Evolutionary conservation across 169 alveolate species (phyloP).

Genomic region (Cryptosporidium tyzzeri): DNA sequence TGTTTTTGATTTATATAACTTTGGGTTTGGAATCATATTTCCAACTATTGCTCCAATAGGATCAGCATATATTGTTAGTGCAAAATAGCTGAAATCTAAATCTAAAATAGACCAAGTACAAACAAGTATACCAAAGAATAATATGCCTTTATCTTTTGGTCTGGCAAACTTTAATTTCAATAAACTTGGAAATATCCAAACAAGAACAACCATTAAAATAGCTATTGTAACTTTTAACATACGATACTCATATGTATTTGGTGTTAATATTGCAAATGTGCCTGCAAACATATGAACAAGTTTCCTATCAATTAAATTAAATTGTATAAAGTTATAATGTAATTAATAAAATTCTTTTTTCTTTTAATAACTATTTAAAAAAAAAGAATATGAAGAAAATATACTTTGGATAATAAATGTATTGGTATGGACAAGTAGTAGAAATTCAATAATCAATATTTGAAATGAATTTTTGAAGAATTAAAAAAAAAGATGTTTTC

Average conservation of each 20-base stretch:
- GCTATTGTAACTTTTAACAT: slow-evolving; percentile 14
- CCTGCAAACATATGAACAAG: slow-evolving; percentile 67
- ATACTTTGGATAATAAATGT: background rate
- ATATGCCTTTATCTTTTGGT: slow-evolving; percentile 68
- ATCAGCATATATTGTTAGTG: slow-evolving; percentile 78
- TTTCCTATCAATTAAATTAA: slow-evolving; percentile 2
- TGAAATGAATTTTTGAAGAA: background rate
- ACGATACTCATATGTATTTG: slow-evolving; percentile 24
- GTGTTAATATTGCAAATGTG: slow-evolving; percentile 40
- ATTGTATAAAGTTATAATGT: background rate
- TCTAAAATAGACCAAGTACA: slow-evolving; percentile 65
- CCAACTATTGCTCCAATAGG: slow-evolving; percentile 78
- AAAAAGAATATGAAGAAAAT: background rate
- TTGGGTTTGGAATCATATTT: slow-evolving; percentile 38
- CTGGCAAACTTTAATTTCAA: slow-evolving; percentile 66
- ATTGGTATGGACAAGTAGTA: background rate
- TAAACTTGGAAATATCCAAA: slow-evolving; percentile 41
- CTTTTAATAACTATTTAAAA: background rate
- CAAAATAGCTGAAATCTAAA: slow-evolving; percentile 44
- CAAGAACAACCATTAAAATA: background rate
- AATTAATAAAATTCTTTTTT: too few relatives aligned
- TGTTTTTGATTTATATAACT: slow-evolving; percentile 19
- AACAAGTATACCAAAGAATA: slow-evolving; percentile 61
- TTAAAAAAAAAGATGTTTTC: background rate
- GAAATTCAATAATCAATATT: background rate